Base-by-base conservation (phyloP, 345 rosid genomes). In the Boechera stricta region DNA sequence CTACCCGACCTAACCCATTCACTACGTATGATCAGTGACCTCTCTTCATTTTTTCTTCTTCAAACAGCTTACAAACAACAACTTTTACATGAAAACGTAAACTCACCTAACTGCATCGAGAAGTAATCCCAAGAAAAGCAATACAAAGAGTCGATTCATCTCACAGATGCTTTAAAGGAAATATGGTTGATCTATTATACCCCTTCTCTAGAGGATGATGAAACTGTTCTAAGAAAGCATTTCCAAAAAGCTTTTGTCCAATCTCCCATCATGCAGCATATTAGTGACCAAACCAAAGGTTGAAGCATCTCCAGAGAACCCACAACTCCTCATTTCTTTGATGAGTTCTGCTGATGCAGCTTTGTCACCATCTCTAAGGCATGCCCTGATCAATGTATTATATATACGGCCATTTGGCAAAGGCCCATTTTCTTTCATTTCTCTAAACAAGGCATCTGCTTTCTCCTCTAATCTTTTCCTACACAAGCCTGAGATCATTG, bases 1-100 rank as follows among this genome's bases (percentile, higher is more conserved):
- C 81, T 6, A 53, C 75, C 53, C 82, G 76, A 29, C 73, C 83
- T 1, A 45, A 81, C 77, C 84, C 84, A 13, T 85, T 63, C 75
- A 81, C 83, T 71, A 63, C 71, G 84, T 85, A 51, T 5, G 56
- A 75, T 28, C 36, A 56, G 1, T 39, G 2, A 13, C 48, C 67
- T 48, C 15, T 26, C 9, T 57, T 41, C 48, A 41, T 18, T 18
- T 41, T 41, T 41, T 10, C 10, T 11, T 41, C 10, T 41, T 41
- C 5, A 18, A 18, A 18, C 18, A 18, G n/a, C 21, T 21, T 21
- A 21, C 21, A 21, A 21, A 21, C 21, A 21, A 21, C 1, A 21
- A 21, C 21, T 21, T 21, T 21, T 1, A 21, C 21, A 21, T 21
- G 21, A 21, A 21, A 21, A 21, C 21, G 21, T 21, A 21, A 21